These are phyloP conservation scores for Lodderomyces theae DNA, from an alignment of 1,139 yeast species.

Conservation along the genomic window DNA sequence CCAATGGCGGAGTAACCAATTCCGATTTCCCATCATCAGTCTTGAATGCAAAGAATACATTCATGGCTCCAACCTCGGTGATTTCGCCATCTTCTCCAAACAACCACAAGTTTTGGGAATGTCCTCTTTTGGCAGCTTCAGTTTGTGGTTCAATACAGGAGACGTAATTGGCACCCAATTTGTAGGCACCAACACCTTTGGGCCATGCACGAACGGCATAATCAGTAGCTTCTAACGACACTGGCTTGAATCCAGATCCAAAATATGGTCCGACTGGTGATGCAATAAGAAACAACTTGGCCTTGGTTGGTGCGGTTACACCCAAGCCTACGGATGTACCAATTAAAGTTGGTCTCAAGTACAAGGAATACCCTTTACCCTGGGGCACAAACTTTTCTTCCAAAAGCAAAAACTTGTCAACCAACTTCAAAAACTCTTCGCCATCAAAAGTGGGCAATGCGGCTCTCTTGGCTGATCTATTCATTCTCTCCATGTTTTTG, in stretches of 20 bases:
- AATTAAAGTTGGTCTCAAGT: conserved; percentile 90
- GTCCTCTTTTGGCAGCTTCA: conserved; percentile 85
- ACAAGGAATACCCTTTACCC: conserved; percentile 84
- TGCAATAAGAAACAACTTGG: conserved; percentile 79
- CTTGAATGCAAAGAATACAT: conserved; percentile 81
- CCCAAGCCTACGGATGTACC: conserved; percentile 89
- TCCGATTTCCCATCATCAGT: conserved; percentile 77
- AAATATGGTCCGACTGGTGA: conserved; percentile 96
- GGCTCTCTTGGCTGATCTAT: conserved; percentile 80
- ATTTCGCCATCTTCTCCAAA: conserved; percentile 86
- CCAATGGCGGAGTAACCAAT: conserved; percentile 92
- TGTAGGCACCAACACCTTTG: conserved; percentile 94
- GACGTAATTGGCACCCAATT: conserved; percentile 96
- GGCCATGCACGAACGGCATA: conserved; percentile 99
- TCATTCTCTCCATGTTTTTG: conserved; percentile 89
- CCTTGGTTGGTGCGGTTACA: conserved; percentile 75
- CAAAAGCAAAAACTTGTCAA: conserved; percentile 68
- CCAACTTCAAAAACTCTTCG: conserved; percentile 69
- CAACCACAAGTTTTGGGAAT: conserved; percentile 93
- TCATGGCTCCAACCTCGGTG: conserved; percentile 98
- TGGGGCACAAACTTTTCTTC: conserved; percentile 80
- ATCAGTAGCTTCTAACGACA: conserved; percentile 88
- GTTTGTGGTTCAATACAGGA: conserved; percentile 89
- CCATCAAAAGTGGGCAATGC: conserved; percentile 82
- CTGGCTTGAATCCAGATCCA: conserved; percentile 91